Base-by-base conservation (phyloP, 1,139 yeast species). In the Yamadazyma epiphylla region DNA sequence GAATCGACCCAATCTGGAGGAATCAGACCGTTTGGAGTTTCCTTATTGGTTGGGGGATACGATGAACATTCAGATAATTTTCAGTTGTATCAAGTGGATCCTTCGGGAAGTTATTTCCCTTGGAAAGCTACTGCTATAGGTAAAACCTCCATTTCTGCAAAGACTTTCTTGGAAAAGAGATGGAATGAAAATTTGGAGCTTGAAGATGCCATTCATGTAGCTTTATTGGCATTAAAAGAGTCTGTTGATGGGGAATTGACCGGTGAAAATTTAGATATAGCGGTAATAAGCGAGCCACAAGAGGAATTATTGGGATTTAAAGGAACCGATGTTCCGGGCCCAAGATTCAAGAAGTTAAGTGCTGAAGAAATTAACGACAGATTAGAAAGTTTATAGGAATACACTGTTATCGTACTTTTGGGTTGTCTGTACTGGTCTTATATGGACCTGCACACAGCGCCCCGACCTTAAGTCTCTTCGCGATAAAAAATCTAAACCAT, bases 51-150 rank as follows among this genome's bases (percentile, higher is more conserved):
- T 22, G 98, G 97, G 6, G 98, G 98, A 16, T 77, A 86, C 56
- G 98, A 94, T 54, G 88, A 84, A 26, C 81, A 68, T 72, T 53
- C 82, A 60, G 61, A 88, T 77, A 38, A 50, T 13, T 88, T 77
- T 59, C 87, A 86, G 52, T 70, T 94, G 41, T 94, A 91, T 58
- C 98, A 94, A 60, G 95, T 94, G 29, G 98, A 94, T 63, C 99
- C 99, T 5, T 84, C 95, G 5, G 99, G 99, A 10, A 81, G 96
- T 32, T 94, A 84, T 58, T 94, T 87, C 74, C 97, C 98, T n/a
- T 94, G 99, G 99, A 91, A 91, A 61, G 98, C 98, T 17, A 91
- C 98, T 4, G 97, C 98, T 17, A 91, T 94, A 48, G 99, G 99
- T 41, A 89, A 88, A 56, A 94, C 96, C 17, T 80, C 96, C 5